Base-by-base conservation (phyloP, 176 grass and related monocot species). In the Phragmites australis region DNA sequence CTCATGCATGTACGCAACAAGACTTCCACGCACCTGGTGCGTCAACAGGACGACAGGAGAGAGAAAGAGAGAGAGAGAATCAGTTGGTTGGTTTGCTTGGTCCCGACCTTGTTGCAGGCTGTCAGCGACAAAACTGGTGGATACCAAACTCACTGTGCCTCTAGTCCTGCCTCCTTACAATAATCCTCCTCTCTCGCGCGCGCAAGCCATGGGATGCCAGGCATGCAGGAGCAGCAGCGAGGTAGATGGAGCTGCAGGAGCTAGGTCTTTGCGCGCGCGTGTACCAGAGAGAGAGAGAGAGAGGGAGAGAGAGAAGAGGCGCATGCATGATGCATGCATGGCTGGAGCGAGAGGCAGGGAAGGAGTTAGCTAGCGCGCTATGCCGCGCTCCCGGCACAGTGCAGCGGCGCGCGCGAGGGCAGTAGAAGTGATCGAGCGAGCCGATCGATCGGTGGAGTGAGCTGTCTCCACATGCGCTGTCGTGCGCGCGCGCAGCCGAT, bases 121-220 rank as follows among this genome's bases (percentile, higher is more conserved):
- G 83, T 43, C 87, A 80, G 83, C 79, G 83, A 82, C 72, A 72
- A 51, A 78, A 85, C 83, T 90, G 83, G 72, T 82, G 46, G 57
- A 82, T 86, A 86, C 83, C 88, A 90, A 90, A 74, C 79, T 74
- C 83, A 25, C 79, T 78, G 68, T 68, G 43, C 11, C 52, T 21
- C 32, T 45, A 48, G 32, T 32, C 18, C 69, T 32, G 7, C 26
- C 1, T 71, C 45, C 32, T 65, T 3, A 11, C 32, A 39, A 21
- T 65, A 73, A 68, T 42, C 76, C 70, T 29, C 50, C 51, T 58
- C 25, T 34, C 9, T 29, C 8, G 70, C n/a, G 7, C 9, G 26
- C 13, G 14, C 14, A 30, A 3, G 34, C 34, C 2, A 5, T 37
- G 5, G 22, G 27, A 46, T 60, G 15, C 34, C n/a, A 56, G n/a